phyloP scores from a whole-genome alignment of 179 eudicot genomes.

The Sideroxylon spinosum region DNA sequence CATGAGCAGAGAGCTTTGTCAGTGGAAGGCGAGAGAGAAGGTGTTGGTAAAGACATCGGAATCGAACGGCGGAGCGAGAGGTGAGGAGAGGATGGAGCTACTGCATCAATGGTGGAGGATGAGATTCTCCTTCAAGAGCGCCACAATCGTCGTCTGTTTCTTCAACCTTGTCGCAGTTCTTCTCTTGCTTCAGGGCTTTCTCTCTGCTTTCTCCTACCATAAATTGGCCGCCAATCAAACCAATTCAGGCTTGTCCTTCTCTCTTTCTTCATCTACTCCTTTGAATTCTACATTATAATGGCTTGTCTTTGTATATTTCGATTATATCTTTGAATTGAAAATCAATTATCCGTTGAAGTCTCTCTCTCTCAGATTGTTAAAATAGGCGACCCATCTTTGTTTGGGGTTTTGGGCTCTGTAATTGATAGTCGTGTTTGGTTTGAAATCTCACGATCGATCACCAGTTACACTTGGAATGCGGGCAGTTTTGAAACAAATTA shows the following conservation, averaged over 20 bases:
- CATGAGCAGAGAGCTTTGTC: no score
- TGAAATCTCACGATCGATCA: slow-evolving; percentile 4
- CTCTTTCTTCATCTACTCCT: neutral
- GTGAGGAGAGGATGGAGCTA: slow-evolving; percentile 40
- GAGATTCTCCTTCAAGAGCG: slow-evolving; percentile 64
- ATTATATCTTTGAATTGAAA: neutral
- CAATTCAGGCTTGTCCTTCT: slow-evolving; percentile 34
- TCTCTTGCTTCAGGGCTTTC: slow-evolving; percentile 54
- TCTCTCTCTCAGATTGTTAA: neutral
- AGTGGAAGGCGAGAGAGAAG: no score
- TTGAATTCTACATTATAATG: neutral
- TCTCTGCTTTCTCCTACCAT: slow-evolving; percentile 40
- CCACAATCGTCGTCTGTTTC: slow-evolving; percentile 59
- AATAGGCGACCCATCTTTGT: neutral
- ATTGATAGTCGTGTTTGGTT: neutral
- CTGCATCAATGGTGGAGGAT: slow-evolving; percentile 48
- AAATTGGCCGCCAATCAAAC: slow-evolving; percentile 26
- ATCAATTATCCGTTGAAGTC: neutral
- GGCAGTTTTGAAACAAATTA: neutral
- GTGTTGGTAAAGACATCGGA: no score
- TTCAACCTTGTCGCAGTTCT: slow-evolving; percentile 65
- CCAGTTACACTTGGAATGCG: neutral
- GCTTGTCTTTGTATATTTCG: neutral
- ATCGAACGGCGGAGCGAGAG: no score
- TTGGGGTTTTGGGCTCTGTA: neutral